Evolutionary conservation across 2,329 filamentous ascomycete species (phyloP).

Genomic region (Davidsoniella virescens): DNA sequence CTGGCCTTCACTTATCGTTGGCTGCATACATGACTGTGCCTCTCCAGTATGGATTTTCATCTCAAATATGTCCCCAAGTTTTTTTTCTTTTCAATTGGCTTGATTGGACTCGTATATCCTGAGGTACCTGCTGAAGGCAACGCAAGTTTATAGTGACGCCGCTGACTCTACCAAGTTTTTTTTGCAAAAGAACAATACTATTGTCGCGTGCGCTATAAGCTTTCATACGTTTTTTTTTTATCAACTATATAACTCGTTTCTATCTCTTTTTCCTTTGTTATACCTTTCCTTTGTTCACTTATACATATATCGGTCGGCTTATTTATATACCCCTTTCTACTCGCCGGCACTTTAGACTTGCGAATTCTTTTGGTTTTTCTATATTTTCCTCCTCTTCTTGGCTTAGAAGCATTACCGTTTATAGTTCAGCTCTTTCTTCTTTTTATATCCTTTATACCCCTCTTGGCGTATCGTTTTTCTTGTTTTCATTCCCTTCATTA

Average conservation of each 20-base stretch:
- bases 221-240: neutral
- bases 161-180: neutral
- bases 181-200: neutral
- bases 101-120: neutral
- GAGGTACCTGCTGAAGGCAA: neutral
- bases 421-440: neutral
- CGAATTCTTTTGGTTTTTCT: neutral
- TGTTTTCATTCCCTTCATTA: neutral
- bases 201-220: neutral
- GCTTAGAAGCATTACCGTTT: neutral
- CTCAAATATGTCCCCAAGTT: neutral
- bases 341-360: no score
- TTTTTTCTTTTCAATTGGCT: neutral
- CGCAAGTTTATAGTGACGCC: neutral
- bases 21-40: no score
- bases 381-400: neutral
- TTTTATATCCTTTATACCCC: neutral
- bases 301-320: neutral
- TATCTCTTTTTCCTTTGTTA: constrained; percentile 3
- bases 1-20: no score
- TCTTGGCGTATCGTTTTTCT: neutral
- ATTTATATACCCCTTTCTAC: neutral
- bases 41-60: no score
- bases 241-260: constrained; percentile 1
- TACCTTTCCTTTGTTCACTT: constrained; percentile 2